These are phyloP conservation scores for Hsuehochloa calcarea DNA, from an alignment of 176 grass and related monocot species.

Conservation along the genomic window DNA sequence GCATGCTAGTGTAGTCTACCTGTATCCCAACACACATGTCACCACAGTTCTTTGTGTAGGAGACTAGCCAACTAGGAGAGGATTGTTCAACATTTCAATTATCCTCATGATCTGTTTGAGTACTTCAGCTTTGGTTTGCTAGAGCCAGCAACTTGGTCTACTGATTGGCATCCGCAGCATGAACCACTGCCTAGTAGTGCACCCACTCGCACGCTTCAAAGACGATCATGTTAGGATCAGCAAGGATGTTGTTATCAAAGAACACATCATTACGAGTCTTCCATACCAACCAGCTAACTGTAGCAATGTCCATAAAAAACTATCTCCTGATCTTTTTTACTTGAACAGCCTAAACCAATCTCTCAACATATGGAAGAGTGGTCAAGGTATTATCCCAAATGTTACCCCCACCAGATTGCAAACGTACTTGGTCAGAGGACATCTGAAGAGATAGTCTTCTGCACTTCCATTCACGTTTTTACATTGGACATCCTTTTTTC, in stretches of 20 bases:
- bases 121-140: not conserved
- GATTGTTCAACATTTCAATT: not conserved
- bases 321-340: not conserved
- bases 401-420: not conserved
- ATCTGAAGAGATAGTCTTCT: slow-evolving; percentile 12
- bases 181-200: not conserved
- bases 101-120: not conserved
- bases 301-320: not conserved
- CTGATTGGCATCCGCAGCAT: not conserved
- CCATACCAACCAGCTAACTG: slow-evolving; percentile 5
- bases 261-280: not conserved
- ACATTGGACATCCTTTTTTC: not conserved
- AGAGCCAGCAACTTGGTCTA: too few relatives aligned
- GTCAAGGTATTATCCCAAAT: not conserved
- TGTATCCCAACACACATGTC: not conserved
- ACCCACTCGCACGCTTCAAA: not conserved
- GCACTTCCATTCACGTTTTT: not conserved
- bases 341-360: not conserved
- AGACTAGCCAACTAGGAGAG: not conserved
- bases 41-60: not conserved
- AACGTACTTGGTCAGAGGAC: slow-evolving; percentile 1
- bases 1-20: too few relatives aligned
- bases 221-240: not conserved
- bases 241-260: not conserved
- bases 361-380: not conserved